phyloP scores from a whole-genome alignment of 176 grass and related monocot species.

The Musa beccarii region DNA sequence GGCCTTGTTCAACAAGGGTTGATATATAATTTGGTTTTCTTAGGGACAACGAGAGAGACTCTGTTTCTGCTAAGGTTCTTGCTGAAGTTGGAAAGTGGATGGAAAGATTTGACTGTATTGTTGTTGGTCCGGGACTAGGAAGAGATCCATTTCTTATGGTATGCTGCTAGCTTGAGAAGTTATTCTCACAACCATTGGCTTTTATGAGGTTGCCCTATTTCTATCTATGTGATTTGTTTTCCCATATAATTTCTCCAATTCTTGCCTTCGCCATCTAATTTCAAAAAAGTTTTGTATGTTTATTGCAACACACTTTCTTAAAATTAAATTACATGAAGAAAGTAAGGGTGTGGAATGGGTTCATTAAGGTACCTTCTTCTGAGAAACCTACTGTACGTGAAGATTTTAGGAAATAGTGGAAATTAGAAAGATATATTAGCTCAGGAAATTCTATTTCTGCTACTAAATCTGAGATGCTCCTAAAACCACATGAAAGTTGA shows the following conservation, averaged over 20 bases:
- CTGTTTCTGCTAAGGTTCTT: constrained; percentile 57
- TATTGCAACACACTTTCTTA: not conserved
- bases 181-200: not conserved
- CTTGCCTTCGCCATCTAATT: not conserved
- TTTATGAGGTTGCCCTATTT: not conserved
- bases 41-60: constrained; percentile 61
- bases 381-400: too few relatives aligned
- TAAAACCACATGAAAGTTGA: too few relatives aligned
- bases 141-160: constrained; percentile 94
- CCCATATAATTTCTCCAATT: not conserved
- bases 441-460: too few relatives aligned
- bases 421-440: too few relatives aligned
- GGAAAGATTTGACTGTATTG: constrained; percentile 85
- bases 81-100: constrained; percentile 81
- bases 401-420: too few relatives aligned
- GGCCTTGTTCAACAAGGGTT: not conserved
- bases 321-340: too few relatives aligned
- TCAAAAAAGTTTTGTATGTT: not conserved
- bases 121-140: constrained; percentile 88
- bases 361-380: too few relatives aligned
- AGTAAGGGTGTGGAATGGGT: too few relatives aligned
- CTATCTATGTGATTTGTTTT: not conserved
- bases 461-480: too few relatives aligned
- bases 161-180: constrained; percentile 2
- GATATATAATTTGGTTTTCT: not conserved